Conservation (phyloP, 2,329 filamentous ascomycete genomes). For the Orbilia ellipsospora region DNA sequence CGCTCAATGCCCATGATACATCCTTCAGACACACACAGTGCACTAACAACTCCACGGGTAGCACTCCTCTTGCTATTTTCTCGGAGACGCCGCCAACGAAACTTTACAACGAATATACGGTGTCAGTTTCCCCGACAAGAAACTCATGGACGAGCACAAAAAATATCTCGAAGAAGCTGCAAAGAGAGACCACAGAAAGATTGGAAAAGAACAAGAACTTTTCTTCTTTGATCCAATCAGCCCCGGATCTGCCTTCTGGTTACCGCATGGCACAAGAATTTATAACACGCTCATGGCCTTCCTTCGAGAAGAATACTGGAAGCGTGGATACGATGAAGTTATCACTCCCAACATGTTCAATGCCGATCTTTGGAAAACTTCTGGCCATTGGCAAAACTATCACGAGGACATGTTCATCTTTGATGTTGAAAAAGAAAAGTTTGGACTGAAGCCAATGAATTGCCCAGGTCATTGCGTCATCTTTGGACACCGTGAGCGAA, state of each 20-base stretch:
- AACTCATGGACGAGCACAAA: slow-evolving; percentile 89
- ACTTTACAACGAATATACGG: slow-evolving; percentile 96
- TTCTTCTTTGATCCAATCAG: slow-evolving; percentile 97
- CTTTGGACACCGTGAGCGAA: slow-evolving; percentile 83
- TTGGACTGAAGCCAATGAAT: slow-evolving; percentile 96
- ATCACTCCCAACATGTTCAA: slow-evolving; percentile 98
- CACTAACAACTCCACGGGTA: slow-evolving; percentile 63
- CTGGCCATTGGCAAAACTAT: slow-evolving; percentile 93
- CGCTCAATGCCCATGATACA: slow-evolving; percentile 6
- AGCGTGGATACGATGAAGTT: slow-evolving; percentile 93
- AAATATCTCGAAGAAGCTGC: slow-evolving; percentile 98
- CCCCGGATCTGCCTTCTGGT: slow-evolving; percentile 91
- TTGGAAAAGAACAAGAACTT: slow-evolving; percentile 93
- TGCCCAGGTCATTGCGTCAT: slow-evolving; percentile 94
- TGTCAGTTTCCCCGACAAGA: slow-evolving; percentile 97
- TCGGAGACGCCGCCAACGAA: slow-evolving; percentile 92
- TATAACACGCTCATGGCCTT: slow-evolving; percentile 88
- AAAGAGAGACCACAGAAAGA: slow-evolving; percentile 92
- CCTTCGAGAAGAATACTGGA: slow-evolving; percentile 88
- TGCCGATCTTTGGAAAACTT: slow-evolving; percentile 89
- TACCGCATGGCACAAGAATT: slow-evolving; percentile 91
- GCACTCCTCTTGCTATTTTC: slow-evolving; percentile 87
- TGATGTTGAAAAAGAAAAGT: slow-evolving; percentile 81
- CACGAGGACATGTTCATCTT: slow-evolving; percentile 97
- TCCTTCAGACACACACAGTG: neutral